Evolutionary conservation across 371 early-diverging fungal species (phyloP), one percentile per base, ranked within the genome.

Genomic region (Rhizopus delemar): DNA sequence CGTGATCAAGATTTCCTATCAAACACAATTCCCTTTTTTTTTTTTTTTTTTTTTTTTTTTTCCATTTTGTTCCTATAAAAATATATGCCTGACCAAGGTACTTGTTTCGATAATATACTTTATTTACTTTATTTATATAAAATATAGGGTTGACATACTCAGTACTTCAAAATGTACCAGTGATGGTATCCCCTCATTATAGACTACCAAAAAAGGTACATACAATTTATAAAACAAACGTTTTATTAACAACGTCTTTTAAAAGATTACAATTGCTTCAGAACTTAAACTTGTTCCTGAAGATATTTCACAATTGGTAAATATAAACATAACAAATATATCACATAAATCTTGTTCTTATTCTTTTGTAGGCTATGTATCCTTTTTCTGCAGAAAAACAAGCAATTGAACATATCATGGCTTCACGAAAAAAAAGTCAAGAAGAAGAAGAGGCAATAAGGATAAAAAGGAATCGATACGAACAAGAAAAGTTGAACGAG

Each of bases 131-230:
- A 53, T 12, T 32, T 41, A 41, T 13, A 16, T 34, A 46, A n/a
- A 51, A 55, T 22, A 61, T n/a, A 77, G 78, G 78, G 22, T 78
- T 76, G 32, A 75, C 68, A 29, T 82, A 82, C 65, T 66, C 83
- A 45, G 69, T 77, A 39, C 51, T 77, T 31, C 78, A 77, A 48
- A 73, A 77, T 68, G 70, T 82, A 13, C 83, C 83, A 32, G 69
- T 80, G 34, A 82, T 82, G 76, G 74, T 74, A 22, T 78, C 83
- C 36, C 77, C 79, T 13, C 77, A 71, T 16, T 82, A 78, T 46
- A 70, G 61, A 45, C 60, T 77, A 46, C 78, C 81, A 35, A 71
- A 78, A 59, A 76, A 78, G 65, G 82, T 80, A 68, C 33, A 5
- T 43, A 5, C 5, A 43, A 8, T 5, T n/a, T 13, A 15, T 15